phyloP scores from a whole-genome alignment of 2,329 filamentous ascomycete genomes.

The Aspergillus ochraceus region DNA sequence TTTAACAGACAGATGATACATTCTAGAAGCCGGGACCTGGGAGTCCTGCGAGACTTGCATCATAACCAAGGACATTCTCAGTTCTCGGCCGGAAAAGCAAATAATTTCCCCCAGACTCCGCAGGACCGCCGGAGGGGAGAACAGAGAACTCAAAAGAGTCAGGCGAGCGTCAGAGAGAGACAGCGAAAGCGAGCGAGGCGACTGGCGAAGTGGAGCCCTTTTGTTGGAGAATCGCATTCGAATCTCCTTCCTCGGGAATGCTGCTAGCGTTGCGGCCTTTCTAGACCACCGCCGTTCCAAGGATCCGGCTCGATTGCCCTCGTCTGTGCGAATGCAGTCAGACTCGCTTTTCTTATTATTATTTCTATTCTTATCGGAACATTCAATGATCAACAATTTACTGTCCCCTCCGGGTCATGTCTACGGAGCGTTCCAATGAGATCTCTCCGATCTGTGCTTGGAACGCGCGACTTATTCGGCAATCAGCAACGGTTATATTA shows the following conservation, averaged over 20 bases:
- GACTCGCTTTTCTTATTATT: conserved; percentile 9
- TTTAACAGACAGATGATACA: neutral
- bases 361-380: neutral
- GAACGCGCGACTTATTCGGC: too few species aligned
- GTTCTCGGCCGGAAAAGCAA: neutral
- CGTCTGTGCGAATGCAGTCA: conserved; percentile 9
- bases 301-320: conserved; percentile 15
- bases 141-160: neutral
- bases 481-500: neutral
- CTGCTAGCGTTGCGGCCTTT: conserved; percentile 14
- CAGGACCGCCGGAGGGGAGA: neutral
- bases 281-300: conserved; percentile 20
- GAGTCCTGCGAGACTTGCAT: too few species aligned
- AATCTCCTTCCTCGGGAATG: conserved; percentile 7
- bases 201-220: too few species aligned
- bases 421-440: neutral
- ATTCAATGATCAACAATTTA: neutral
- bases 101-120: conserved; percentile 3
- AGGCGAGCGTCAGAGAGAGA: conserved; percentile 3
- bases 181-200: too few species aligned
- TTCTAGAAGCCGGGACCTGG: neutral
- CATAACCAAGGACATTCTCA: too few species aligned
- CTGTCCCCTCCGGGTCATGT: neutral
- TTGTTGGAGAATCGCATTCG: too few species aligned
- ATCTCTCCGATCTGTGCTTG: neutral